These are phyloP conservation scores for Heritiera fomes DNA, from an alignment of 345 rosid species.

Conservation along the genomic window DNA sequence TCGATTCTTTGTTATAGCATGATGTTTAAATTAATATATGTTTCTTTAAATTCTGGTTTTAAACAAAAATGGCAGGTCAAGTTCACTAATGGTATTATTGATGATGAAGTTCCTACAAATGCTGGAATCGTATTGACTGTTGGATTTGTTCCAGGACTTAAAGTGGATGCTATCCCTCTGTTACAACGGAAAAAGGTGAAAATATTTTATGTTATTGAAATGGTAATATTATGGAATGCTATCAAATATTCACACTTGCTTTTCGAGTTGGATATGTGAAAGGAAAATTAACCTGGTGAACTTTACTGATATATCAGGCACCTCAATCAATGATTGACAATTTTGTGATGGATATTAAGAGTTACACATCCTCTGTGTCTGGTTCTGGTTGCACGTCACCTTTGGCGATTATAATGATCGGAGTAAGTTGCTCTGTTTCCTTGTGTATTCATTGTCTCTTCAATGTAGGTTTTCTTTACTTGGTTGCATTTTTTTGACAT, in stretches of 20 bases:
- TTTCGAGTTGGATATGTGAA: background rate
- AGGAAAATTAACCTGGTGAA: slow-evolving; percentile 15
- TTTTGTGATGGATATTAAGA: slow-evolving; percentile 61
- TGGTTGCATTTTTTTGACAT: slow-evolving; percentile 13
- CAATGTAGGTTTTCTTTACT: slow-evolving; percentile 8
- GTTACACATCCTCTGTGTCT: slow-evolving; percentile 50
- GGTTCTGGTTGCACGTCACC: slow-evolving; percentile 64
- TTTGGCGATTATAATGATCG: slow-evolving; percentile 66
- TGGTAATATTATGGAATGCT: background rate
- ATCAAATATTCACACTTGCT: background rate
- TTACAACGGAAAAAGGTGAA: slow-evolving; percentile 38
- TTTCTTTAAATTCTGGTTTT: background rate
- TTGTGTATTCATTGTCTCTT: background rate
- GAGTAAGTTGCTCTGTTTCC: slow-evolving; percentile 44
- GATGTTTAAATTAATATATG: background rate
- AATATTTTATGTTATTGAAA: background rate
- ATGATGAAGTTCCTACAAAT: slow-evolving; percentile 8
- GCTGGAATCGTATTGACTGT: slow-evolving; percentile 60
- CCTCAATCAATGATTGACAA: slow-evolving; percentile 41
- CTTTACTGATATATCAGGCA: slow-evolving; percentile 35
- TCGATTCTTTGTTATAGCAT: background rate
- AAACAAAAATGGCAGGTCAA: slow-evolving; percentile 42
- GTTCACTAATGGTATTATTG: slow-evolving; percentile 11
- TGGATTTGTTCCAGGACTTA: slow-evolving; percentile 80
- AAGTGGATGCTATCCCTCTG: slow-evolving; percentile 68